Evolutionary conservation across 1,284 basidiomycete species (phyloP), one percentile per base, ranked within the genome.

Genomic region (Spongispora temasekensis): DNA sequence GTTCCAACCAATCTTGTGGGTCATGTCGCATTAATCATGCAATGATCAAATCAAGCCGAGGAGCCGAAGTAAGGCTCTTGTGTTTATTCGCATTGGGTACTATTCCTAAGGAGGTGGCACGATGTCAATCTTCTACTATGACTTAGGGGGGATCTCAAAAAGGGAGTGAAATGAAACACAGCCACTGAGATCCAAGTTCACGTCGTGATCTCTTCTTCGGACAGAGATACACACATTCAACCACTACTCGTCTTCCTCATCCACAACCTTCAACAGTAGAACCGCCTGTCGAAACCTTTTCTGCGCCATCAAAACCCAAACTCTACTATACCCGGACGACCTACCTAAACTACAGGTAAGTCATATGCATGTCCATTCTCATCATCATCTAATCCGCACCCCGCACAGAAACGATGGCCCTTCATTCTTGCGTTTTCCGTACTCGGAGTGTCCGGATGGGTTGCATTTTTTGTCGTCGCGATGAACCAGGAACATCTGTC

Each of bases 401-500:
- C 27, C 17, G 23, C 27, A 8, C 28, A 66, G 83, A 77, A 76
- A 65, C 76, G 76, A 67, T 91, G 89, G 89, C 89, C 88, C 0
- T 69, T 79, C 27, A 68, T 86, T n/a, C 72, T 87, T 25, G 81
- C 77, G 0, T 75, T 85, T 52, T 77, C 80, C 15, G 73, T 78
- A 0, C 62, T 83, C 19, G 90, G 89, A 19, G 72, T 89, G 4
- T 73, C 83, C 3, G 83, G 81, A 13, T 92, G 90, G 90, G 83
- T 76, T 15, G 79, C 77, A 4, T 93, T 93, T 72, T 79, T 91
- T 64, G 78, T 81, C 30, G 86, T 84, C 65, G 85, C 85, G 10
- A 87, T 86, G 60, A 93, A 92, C 75, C 85, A 90, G 69, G 91
- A 93, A 70, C 87, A 86, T 66, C 79, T 91, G 27, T 84, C 89